phyloP scores from a whole-genome alignment of 106 monocot species.

The Dendrobium chrysotoxum region DNA sequence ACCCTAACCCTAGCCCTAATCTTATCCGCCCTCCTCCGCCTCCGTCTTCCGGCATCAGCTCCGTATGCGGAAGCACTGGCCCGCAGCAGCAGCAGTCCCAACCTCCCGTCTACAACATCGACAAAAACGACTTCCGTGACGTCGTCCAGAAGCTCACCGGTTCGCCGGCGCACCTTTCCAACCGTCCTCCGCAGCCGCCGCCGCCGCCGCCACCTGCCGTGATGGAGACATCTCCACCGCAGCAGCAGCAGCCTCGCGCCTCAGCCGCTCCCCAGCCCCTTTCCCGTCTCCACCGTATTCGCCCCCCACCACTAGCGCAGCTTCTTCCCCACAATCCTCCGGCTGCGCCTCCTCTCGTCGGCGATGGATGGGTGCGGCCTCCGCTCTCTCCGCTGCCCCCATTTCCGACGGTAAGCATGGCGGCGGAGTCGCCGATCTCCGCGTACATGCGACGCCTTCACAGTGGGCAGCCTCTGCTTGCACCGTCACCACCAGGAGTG shows the following conservation, averaged over 20 bases:
- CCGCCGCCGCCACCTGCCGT: not conserved
- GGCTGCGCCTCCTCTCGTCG: not conserved
- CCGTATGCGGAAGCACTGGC: not conserved
- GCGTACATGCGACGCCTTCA: conserved; percentile 15
- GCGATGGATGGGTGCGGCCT: conserved; percentile 4
- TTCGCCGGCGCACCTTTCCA: conserved; percentile 34
- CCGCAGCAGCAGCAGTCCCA: conserved; percentile 31
- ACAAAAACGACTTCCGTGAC: conserved; percentile 76
- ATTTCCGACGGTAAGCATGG: conserved; percentile 1
- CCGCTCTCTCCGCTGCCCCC: conserved; percentile 10
- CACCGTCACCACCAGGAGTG: not conserved
- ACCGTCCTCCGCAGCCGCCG: conserved; percentile 2
- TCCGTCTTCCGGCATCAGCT: not conserved
- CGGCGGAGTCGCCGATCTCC: conserved; percentile 11
- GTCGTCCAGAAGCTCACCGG: conserved; percentile 91
- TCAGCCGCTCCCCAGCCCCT: not conserved
- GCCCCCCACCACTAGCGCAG: conserved; percentile 16
- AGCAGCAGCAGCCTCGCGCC: not conserved
- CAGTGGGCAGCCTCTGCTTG: not conserved
- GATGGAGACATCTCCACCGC: not conserved
- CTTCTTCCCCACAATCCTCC: conserved; percentile 18
- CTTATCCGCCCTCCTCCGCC: not conserved
- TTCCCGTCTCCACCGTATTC: conserved; percentile 17
- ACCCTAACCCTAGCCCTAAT: conserved; percentile 9
- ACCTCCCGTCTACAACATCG: conserved; percentile 86